Evolutionary conservation across 2,329 filamentous ascomycete genomes (phyloP).

Genomic region (Lasiodiplodia sp.): DNA sequence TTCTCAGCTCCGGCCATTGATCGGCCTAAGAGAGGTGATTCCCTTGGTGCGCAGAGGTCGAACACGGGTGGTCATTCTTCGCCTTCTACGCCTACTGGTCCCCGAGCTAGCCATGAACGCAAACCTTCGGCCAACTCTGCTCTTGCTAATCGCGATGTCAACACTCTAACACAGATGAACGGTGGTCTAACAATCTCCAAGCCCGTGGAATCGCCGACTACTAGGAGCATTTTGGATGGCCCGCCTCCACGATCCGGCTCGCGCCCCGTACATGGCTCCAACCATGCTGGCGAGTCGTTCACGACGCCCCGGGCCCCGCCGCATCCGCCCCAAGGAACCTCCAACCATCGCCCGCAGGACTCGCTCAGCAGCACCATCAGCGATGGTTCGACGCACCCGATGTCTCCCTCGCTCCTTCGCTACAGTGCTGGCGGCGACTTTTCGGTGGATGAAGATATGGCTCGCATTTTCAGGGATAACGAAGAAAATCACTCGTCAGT

Average conservation of each 20-base stretch:
- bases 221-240: slow-evolving; percentile 50
- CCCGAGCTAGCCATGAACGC: slow-evolving; percentile 43
- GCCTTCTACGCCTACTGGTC: slow-evolving; percentile 51
- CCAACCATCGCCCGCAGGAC: slow-evolving; percentile 50
- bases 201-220: slow-evolving; percentile 51
- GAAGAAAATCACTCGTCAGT: slow-evolving; percentile 66
- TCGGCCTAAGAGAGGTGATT: slow-evolving; percentile 66
- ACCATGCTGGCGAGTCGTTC: slow-evolving; percentile 49
- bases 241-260: slow-evolving; percentile 57
- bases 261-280: slow-evolving; percentile 49
- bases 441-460: slow-evolving; percentile 95
- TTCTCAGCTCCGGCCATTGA: slow-evolving; percentile 50
- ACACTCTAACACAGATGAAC: slow-evolving; percentile 44
- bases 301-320: slow-evolving; percentile 55
- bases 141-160: slow-evolving; percentile 27
- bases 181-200: slow-evolving; percentile 52
- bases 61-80: slow-evolving; percentile 36
- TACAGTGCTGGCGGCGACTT: slow-evolving; percentile 83
- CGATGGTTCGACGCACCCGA: slow-evolving; percentile 43
- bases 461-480: slow-evolving; percentile 74
- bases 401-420: slow-evolving; percentile 47
- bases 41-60: slow-evolving; percentile 51
- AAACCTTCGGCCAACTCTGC: slow-evolving; percentile 48
- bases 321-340: slow-evolving; percentile 44
- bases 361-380: slow-evolving; percentile 55